Evolutionary conservation across 768 basidiomycete species (phyloP), one percentile per base, ranked within the genome.

Genomic region (Tulasnella sp.): DNA sequence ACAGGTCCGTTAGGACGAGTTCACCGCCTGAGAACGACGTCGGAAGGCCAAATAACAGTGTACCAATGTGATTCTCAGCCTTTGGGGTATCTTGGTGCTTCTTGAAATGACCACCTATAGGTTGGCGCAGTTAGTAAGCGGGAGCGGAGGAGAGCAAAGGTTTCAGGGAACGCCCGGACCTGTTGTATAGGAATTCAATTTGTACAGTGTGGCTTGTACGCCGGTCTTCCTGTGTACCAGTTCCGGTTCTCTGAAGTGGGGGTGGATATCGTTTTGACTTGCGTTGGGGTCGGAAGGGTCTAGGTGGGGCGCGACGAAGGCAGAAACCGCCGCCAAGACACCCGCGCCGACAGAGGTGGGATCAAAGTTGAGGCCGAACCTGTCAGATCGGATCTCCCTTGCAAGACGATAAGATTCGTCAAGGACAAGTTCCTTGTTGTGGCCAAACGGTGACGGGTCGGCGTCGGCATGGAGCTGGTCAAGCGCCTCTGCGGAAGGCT

Each of bases 31-130:
- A 81, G 78, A 88, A 85, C 0, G 78, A 29, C 0, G 85, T 85
- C 19, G 88, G 88, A 71, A 87, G 84, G n/a, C 86, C 83, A 40
- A 88, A 78, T 0, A 88, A 85, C 11, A 90, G 83, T 1, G 88
- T 88, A 0, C 86, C 88, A 45, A 89, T 85, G 85, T 88, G 88
- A 36, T 79, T 78, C 9, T 82, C 81, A 9, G 81, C 79, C 9
- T 85, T 84, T 6, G 86, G 86, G 0, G 87, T 87, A 76, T 88
- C 88, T 54, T 85, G 82, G 78, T 88, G 88, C 0, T 85, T 52
- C 78, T 87, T 87, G 83, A 88, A 88, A 79, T 86, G 88, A 0
- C 84, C 84, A 12, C 82, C 87, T 69, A 39, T 19, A 42, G 40
- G 36, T 29, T n/a, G 6, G 15, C 17, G 2, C 3, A 12, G n/a